Conservation (phyloP, 345 rosid genomes). For the Acer saccharum region DNA sequence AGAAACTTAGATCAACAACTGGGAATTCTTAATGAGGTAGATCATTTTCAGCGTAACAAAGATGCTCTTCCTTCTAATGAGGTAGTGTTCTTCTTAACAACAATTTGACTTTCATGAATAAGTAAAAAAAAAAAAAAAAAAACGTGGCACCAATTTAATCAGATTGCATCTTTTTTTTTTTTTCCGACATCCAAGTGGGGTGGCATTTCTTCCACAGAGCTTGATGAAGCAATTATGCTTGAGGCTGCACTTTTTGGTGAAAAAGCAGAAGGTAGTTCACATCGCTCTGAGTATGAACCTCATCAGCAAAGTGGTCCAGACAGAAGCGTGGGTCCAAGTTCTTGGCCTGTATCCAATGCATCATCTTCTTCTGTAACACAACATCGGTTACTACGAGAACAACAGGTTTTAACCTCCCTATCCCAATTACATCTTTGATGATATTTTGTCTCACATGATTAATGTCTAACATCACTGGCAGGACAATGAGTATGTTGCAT, state of each 20-base stretch:
- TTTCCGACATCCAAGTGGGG: constrained; percentile 49
- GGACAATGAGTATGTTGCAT: constrained; percentile 48
- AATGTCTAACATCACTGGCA: constrained; percentile 20
- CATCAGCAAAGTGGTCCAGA: constrained; percentile 14
- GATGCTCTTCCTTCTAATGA: constrained; percentile 34
- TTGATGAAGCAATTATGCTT: constrained; percentile 62
- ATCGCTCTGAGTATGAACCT: constrained; percentile 18
- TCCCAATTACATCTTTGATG: constrained; percentile 14
- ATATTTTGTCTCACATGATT: constrained; percentile 9
- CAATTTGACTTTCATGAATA: constrained; percentile 13
- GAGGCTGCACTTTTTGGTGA: constrained; percentile 62
- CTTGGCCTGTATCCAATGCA: constrained; percentile 21
- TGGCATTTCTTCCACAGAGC: constrained; percentile 64
- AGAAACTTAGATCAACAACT: constrained; percentile 28
- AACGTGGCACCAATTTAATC: neutral
- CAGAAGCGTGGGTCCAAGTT: constrained; percentile 15
- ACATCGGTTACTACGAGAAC: constrained; percentile 30
- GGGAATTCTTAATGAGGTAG: constrained; percentile 11
- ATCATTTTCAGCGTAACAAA: constrained; percentile 24
- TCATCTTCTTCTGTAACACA: constrained; percentile 30
- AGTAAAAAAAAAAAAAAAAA: constrained; percentile 3
- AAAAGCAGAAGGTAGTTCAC: constrained; percentile 35
- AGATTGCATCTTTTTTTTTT: neutral
- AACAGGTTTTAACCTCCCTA: constrained; percentile 37
- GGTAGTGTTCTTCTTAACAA: constrained; percentile 29